phyloP scores from a whole-genome alignment of 768 basidiomycete genomes.

The Calocybe cyanea region DNA sequence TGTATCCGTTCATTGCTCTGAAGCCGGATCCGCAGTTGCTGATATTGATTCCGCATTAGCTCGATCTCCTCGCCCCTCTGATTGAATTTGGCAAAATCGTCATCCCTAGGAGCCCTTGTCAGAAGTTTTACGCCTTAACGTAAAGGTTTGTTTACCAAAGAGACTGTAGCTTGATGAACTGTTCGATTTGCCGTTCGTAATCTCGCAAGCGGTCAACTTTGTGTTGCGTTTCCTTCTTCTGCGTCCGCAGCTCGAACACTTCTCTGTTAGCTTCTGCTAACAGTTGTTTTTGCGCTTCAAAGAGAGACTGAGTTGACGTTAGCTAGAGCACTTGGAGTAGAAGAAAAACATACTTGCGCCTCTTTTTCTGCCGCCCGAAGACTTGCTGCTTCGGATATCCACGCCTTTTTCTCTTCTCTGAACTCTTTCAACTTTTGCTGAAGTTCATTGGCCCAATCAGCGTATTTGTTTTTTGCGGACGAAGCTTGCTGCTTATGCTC shows the following conservation, averaged over 20 bases:
- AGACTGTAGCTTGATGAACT: constrained; percentile 69
- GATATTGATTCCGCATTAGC: constrained; percentile 51
- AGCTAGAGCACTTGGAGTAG: constrained; percentile 1
- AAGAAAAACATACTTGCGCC: constrained; percentile 43
- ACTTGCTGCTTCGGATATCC: constrained; percentile 65
- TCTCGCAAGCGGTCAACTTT: constrained; percentile 79
- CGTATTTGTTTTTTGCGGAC: constrained; percentile 71
- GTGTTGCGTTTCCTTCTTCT: constrained; percentile 72
- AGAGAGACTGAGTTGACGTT: constrained; percentile 47
- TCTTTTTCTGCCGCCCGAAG: constrained; percentile 73
- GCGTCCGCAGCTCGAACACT: constrained; percentile 70
- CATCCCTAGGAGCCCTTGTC: constrained; percentile 48
- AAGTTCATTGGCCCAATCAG: constrained; percentile 81
- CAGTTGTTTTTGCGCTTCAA: constrained; percentile 64
- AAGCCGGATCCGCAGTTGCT: constrained; percentile 63
- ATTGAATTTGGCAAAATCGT: constrained; percentile 68
- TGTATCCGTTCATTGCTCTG: constrained; percentile 56
- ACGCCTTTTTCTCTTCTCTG: constrained; percentile 75
- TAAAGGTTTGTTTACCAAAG: constrained; percentile 54
- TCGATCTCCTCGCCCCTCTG: constrained; percentile 58
- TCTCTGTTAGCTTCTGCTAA: constrained; percentile 66
- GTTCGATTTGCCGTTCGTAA: constrained; percentile 85
- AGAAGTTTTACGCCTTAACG: not conserved
- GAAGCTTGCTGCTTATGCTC: constrained; percentile 72
- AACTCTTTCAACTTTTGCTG: constrained; percentile 71